Percentiles rank a stretch among this genome's conserved stretches.
These are phyloP conservation scores for Myotisia sp. DNA, from an alignment of 2,329 filamentous ascomycete species.

Conservation along the genomic window DNA sequence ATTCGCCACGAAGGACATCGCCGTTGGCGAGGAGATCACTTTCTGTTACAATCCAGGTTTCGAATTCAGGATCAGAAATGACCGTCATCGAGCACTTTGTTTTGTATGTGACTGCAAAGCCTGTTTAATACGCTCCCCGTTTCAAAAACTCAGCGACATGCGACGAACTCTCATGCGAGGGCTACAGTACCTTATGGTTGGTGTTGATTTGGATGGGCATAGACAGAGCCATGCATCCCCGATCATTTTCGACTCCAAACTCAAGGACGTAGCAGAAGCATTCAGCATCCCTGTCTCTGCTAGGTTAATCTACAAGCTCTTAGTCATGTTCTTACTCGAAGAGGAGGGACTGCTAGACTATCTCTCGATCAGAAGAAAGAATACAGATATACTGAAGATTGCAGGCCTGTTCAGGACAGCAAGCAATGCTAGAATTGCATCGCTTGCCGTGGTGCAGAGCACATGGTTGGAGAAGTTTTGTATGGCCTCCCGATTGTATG, in stretches of 20 bases:
- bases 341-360: conserved; percentile 12
- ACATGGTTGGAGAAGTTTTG: conserved; percentile 11
- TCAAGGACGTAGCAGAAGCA: conserved; percentile 8
- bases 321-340: conserved; percentile 7
- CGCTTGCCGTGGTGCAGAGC: conserved; percentile 10
- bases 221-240: not conserved
- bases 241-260: conserved; percentile 6
- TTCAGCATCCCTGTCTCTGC: conserved; percentile 5
- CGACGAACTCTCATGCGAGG: conserved; percentile 6
- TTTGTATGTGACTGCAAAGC: conserved; percentile 9
- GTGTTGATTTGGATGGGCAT: conserved; percentile 1
- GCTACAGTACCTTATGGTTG: conserved; percentile 4
- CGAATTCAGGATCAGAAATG: not conserved
- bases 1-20: conserved; percentile 13
- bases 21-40: conserved; percentile 16
- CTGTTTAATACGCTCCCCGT: conserved; percentile 1
- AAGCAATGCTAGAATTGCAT: conserved; percentile 10
- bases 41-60: conserved; percentile 6
- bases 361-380: conserved; percentile 2
- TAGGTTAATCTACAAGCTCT: conserved; percentile 8
- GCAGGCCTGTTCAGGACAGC: conserved; percentile 9
- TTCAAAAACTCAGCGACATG: conserved; percentile 8
- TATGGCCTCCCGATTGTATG: conserved; percentile 11
- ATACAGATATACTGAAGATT: conserved; percentile 3
- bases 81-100: conserved; percentile 7